A percentile compares a stretch with the other conserved stretches of the same genome.
Conservation (phyloP, 306 rosid species). For the Crotalaria pallida region DNA sequence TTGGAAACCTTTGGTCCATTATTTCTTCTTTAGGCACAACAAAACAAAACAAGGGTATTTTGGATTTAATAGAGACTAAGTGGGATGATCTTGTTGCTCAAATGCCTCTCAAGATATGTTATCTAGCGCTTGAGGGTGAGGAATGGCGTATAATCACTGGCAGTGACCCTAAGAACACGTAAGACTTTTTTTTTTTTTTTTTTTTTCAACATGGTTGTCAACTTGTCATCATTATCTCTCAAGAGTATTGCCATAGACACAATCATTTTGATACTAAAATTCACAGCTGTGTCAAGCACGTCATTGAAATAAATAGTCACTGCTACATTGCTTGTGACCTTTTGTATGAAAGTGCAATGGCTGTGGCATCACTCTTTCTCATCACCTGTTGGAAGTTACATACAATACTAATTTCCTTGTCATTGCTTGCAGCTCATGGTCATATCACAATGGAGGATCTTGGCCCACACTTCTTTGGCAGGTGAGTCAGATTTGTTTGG, state of each 20-base stretch:
- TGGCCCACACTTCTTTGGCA: slow-evolving; percentile 95
- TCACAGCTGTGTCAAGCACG: background rate
- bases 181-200: slow-evolving; percentile 17
- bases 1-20: slow-evolving; percentile 90
- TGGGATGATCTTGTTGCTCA: slow-evolving; percentile 86
- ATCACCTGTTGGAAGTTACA: background rate
- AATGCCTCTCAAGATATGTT: slow-evolving; percentile 92
- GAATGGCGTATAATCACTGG: slow-evolving; percentile 94
- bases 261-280: background rate
- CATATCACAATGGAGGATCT: slow-evolving; percentile 91
- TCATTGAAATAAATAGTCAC: background rate
- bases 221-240: background rate
- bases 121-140: slow-evolving; percentile 74
- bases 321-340: background rate
- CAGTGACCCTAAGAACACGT: slow-evolving; percentile 95
- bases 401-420: slow-evolving; percentile 13
- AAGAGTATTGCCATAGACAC: slow-evolving; percentile 1
- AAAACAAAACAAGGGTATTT: slow-evolving; percentile 56
- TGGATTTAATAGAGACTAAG: slow-evolving; percentile 72
- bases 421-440: slow-evolving; percentile 73
- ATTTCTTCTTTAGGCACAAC: slow-evolving; percentile 74
- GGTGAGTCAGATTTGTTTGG: slow-evolving; percentile 39
- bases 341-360: background rate
- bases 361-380: background rate
- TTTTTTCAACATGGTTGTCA: background rate